Percentiles rank a stretch among this genome's conserved stretches.
These are phyloP conservation scores for Boletus smithii DNA, from an alignment of 1,284 basidiomycete genomes.

Conservation along the genomic window DNA sequence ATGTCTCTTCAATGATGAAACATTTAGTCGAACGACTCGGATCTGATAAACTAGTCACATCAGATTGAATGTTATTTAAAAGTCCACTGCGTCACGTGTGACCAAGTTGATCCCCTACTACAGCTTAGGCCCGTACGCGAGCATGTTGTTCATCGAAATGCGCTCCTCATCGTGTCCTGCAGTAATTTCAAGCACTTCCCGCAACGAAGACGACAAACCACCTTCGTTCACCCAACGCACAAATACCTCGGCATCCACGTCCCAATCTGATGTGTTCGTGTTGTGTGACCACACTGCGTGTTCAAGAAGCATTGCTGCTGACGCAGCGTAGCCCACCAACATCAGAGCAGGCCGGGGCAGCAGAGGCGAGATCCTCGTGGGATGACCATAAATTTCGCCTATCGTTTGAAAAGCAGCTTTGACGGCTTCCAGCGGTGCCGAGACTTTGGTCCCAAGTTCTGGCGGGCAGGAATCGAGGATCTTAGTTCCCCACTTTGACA, in stretches of 20 bases:
- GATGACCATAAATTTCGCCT: slow-evolving; percentile 14
- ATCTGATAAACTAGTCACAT: too few relatives aligned
- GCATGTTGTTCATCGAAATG: slow-evolving; percentile 33
- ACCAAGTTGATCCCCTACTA: too few relatives aligned
- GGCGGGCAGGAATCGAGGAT: slow-evolving; percentile 44
- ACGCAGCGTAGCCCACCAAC: slow-evolving; percentile 51
- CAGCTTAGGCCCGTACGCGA: slow-evolving; percentile 22
- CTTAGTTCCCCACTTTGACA: slow-evolving; percentile 49
- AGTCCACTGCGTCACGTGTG: too few relatives aligned
- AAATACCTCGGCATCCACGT: slow-evolving; percentile 52
- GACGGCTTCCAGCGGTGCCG: slow-evolving; percentile 33
- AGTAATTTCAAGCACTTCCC: slow-evolving; percentile 39
- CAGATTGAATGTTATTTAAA: too few relatives aligned
- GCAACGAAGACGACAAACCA: slow-evolving; percentile 40
- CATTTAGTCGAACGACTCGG: too few relatives aligned
- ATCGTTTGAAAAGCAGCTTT: slow-evolving; percentile 35
- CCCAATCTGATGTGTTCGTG: slow-evolving; percentile 32
- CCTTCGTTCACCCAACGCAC: slow-evolving; percentile 56
- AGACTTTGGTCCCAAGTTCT: slow-evolving; percentile 29
- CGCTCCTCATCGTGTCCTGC: slow-evolving; percentile 31
- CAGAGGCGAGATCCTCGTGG: slow-evolving; percentile 38
- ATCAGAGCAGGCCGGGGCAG: slow-evolving; percentile 55
- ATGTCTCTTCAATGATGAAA: too few relatives aligned
- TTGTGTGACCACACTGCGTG: slow-evolving; percentile 58
- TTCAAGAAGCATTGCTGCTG: slow-evolving; percentile 56